Base-by-base conservation (phyloP, 202 grass and related monocot species). In the Dendrocalamus latiflorus region DNA sequence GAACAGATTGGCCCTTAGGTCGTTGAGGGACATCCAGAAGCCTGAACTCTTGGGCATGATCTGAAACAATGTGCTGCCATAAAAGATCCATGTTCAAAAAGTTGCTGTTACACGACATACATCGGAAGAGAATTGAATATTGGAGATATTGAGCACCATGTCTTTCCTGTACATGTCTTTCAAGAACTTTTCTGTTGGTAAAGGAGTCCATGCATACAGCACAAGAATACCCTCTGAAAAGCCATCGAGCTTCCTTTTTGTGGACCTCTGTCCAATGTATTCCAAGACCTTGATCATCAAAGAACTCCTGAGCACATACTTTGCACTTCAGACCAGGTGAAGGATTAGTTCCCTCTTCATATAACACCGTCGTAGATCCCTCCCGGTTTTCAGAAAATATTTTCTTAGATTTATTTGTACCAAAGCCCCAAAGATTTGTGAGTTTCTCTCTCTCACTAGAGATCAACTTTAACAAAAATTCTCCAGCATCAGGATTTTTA, bases 211-310 rank as follows among this genome's bases (percentile, higher is more conserved):
- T 92, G 88, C 96, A 99, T 68, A 85, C 87, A 68, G 91, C 93
- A 89, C 96, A 99, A 68, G 96, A 90, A 92, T 92, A 99, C 22
- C 96, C 96, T 96, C 96, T 90, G 79, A 96, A 99, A 17, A 99
- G 87, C 89, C 89, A 96, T 53, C 96, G 87, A 65, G 88, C 79
- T 86, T 99, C 96, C 83, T 90, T 99, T 78, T 91, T 95, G 83
- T 99, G 96, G 26, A 92, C 87, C 60, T 89, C 51, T 51, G 86
- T 89, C 96, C 96, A 99, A 82, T 99, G 96, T 68, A 92, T 80
- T 45, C 80, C 93, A 68, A 99, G 91, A 59, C 69, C 78, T 50
- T 96, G 73, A 76, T 96, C 89, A 87, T 94, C 83, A 86, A 65
- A 81, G 59, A 99, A 96, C 38, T 87, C 83, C 56, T 92, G 80